A percentile compares a stretch with the other conserved stretches of the same genome.
Evolutionary conservation across 192 early-diverging fungal species (phyloP).

Genomic region (Gamsiella multidivaricata): DNA sequence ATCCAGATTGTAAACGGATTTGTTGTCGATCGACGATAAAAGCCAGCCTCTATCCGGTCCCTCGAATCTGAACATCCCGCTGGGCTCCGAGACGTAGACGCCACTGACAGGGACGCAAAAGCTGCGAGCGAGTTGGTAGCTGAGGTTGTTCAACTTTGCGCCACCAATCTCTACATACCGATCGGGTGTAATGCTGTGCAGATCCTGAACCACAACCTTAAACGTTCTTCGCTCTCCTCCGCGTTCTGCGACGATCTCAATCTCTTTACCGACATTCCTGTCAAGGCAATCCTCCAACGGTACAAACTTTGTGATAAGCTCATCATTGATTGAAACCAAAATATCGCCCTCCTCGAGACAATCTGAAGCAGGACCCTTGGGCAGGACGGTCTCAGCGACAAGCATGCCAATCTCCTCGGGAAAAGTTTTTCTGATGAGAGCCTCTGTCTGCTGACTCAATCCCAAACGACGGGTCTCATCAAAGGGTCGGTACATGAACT

Average conservation of each 20-base stretch:
- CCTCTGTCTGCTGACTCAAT: conserved; percentile 70
- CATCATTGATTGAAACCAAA: conserved; percentile 73
- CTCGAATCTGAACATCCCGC: conserved; percentile 77
- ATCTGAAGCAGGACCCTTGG: conserved; percentile 73
- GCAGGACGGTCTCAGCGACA: conserved; percentile 78
- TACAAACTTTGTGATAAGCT: conserved; percentile 85
- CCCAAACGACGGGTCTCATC: conserved; percentile 81
- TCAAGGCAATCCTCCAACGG: conserved; percentile 80
- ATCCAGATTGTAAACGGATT: conserved; percentile 77
- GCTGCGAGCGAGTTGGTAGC: conserved; percentile 77
- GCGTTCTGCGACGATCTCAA: conserved; percentile 73
- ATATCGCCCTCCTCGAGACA: conserved; percentile 84
- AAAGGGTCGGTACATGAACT: conserved; percentile 81
- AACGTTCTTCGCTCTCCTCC: conserved; percentile 75
- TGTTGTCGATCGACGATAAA: conserved; percentile 77
- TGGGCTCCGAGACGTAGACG: conserved; percentile 78
- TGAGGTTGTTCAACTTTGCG: conserved; percentile 76
- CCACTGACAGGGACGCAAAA: conserved; percentile 79
- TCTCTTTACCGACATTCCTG: conserved; percentile 68
- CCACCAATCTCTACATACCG: conserved; percentile 89
- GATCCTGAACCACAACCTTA: conserved; percentile 68
- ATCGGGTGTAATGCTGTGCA: conserved; percentile 88
- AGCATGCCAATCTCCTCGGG: conserved; percentile 83
- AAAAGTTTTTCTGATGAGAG: conserved; percentile 65
- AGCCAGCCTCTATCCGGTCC: conserved; percentile 81